Conservation (phyloP, 805 yeast species). For the Ascoidea tarda region DNA sequence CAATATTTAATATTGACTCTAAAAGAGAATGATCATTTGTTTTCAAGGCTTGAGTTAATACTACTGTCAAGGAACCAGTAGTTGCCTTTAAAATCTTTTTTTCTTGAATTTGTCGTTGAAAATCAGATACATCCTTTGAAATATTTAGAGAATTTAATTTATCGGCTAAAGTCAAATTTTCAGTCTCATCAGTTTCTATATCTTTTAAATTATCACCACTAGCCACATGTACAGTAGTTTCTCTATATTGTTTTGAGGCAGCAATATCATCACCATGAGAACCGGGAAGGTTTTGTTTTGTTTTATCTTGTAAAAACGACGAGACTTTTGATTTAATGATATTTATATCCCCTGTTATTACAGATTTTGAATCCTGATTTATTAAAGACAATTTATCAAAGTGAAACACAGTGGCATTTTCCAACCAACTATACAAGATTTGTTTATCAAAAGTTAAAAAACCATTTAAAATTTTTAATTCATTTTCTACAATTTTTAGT, state of each 20-base stretch:
- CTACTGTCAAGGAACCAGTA: slow-evolving; percentile 68
- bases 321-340: slow-evolving; percentile 1
- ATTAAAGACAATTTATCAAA: slow-evolving; percentile 43
- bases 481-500: slow-evolving; percentile 14
- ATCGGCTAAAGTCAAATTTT: slow-evolving; percentile 40
- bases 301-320: not conserved
- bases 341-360: not conserved
- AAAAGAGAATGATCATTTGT: slow-evolving; percentile 77
- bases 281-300: slow-evolving; percentile 1
- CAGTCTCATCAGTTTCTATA: slow-evolving; percentile 25
- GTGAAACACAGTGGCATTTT: slow-evolving; percentile 39
- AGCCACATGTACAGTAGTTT: slow-evolving; percentile 30
- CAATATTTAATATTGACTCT: slow-evolving; percentile 59
- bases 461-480: slow-evolving; percentile 18
- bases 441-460: slow-evolving; percentile 19
- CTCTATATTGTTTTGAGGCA: slow-evolving; percentile 42
- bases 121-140: slow-evolving; percentile 8
- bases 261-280: slow-evolving; percentile 29
- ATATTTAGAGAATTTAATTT: slow-evolving; percentile 24
- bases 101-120: slow-evolving; percentile 4
- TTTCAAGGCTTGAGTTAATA: slow-evolving; percentile 79
- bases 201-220: slow-evolving; percentile 52
- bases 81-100: slow-evolving; percentile 26
- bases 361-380: slow-evolving; percentile 21
- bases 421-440: slow-evolving; percentile 44